Evolutionary conservation across 2,329 filamentous ascomycete genomes (phyloP).

Genomic region (Stachybotrys chartarum): DNA sequence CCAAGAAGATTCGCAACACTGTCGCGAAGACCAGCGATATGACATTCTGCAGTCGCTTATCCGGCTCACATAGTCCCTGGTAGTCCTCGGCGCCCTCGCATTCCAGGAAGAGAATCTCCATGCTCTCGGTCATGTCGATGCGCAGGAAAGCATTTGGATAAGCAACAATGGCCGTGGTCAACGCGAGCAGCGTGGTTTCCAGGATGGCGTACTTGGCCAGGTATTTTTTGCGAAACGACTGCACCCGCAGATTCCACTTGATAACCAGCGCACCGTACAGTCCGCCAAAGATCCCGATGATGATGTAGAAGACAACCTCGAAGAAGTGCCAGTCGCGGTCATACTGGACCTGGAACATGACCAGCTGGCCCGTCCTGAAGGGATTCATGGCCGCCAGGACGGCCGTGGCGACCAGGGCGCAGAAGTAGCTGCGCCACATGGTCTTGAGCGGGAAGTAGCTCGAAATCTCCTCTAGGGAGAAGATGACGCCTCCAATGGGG

Average conservation of each 20-base stretch:
- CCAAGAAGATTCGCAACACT: conserved; percentile 70
- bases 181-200: conserved; percentile 78
- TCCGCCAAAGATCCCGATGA: conserved; percentile 88
- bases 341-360: conserved; percentile 98
- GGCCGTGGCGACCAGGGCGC: conserved; percentile 87
- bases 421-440: conserved; percentile 97
- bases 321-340: conserved; percentile 98
- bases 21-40: conserved; percentile 74
- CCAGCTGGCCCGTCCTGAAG: conserved; percentile 90
- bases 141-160: conserved; percentile 93
- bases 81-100: conserved; percentile 88
- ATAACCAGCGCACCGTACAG: conserved; percentile 96
- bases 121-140: conserved; percentile 99
- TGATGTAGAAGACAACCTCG: conserved; percentile 84
- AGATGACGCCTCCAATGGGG: conserved; percentile 92
- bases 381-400: conserved; percentile 95
- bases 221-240: conserved; percentile 92
- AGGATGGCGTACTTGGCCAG: conserved; percentile 75
- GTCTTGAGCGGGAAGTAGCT: conserved; percentile 95
- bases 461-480: conserved; percentile 97
- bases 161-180: conserved; percentile 82
- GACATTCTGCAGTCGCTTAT: conserved; percentile 72
- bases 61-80: conserved; percentile 75
- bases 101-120: conserved; percentile 95
- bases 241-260: conserved; percentile 89